Evolutionary conservation across 352 stramenopile species (phyloP).

Genomic region (Pythium biforme): DNA sequence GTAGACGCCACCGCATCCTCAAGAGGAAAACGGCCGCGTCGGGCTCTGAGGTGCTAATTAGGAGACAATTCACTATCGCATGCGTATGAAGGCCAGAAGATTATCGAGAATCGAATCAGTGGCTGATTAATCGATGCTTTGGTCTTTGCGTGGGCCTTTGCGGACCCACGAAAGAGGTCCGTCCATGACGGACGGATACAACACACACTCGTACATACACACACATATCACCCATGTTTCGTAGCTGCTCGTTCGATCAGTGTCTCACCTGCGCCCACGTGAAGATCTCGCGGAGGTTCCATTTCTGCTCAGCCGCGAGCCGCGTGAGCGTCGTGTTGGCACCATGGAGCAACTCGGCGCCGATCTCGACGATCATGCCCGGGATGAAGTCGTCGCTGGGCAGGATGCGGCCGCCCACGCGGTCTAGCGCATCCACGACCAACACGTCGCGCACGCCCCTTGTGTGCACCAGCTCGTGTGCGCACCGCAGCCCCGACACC

Average conservation of each 20-base stretch:
- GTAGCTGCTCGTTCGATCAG: neutral
- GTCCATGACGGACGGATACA: neutral
- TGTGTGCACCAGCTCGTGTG: constrained; percentile 52
- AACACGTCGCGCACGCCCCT: constrained; percentile 64
- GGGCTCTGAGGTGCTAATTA: constrained; percentile 84
- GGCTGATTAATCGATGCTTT: constrained; percentile 90
- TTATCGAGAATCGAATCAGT: constrained; percentile 60
- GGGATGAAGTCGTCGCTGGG: constrained; percentile 62
- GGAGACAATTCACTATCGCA: constrained; percentile 82
- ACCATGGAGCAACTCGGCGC: constrained; percentile 73
- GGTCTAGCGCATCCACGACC: constrained; percentile 68
- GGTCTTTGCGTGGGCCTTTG: neutral
- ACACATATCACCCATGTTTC: constrained; percentile 14
- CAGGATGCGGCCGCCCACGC: constrained; percentile 67
- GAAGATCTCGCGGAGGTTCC: constrained; percentile 78
- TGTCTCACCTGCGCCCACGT: constrained; percentile 82
- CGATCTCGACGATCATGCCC: constrained; percentile 70
- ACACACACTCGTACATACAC: constrained; percentile 11
- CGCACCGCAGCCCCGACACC: constrained; percentile 63
- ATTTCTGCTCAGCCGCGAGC: constrained; percentile 60
- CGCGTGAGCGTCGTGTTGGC: constrained; percentile 75
- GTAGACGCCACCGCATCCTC: neutral
- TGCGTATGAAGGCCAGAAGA: constrained; percentile 89
- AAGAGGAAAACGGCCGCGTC: constrained; percentile 20
- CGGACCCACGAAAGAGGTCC: too few species aligned